These are phyloP conservation scores for Edaphochlamys debaryana DNA, from an alignment of 139 green algal species.

Conservation along the genomic window DNA sequence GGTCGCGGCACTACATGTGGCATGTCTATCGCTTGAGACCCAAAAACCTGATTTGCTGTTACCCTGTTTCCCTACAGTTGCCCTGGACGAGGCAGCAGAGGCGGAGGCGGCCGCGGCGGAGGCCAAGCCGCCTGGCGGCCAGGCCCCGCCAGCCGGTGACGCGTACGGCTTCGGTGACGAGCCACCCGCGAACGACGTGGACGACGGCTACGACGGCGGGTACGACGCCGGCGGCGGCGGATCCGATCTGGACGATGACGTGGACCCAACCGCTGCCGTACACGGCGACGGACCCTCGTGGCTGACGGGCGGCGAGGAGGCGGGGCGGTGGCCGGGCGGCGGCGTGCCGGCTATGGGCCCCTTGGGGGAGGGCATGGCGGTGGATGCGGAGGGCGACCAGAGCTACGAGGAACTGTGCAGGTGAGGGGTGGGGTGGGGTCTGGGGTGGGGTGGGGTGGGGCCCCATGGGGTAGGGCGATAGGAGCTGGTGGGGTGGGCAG, in stretches of 20 bases:
- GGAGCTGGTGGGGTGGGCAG: too few species aligned
- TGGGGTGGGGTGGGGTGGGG: too few species aligned
- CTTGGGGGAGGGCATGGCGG: neutral
- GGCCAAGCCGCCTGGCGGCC: neutral
- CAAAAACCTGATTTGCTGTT: too few species aligned
- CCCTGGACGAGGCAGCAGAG: too few species aligned
- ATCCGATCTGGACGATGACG: constrained; percentile 12
- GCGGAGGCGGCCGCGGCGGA: neutral
- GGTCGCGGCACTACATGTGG: too few species aligned
- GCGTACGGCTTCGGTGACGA: constrained; percentile 10
- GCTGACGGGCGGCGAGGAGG: neutral
- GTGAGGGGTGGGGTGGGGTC: neutral
- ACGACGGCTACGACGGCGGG: neutral
- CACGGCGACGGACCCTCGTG: too few species aligned
- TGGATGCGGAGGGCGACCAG: constrained; percentile 10
- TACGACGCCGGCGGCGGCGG: neutral
- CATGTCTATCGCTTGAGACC: too few species aligned
- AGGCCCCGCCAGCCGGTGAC: too few species aligned
- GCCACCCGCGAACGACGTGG: too few species aligned
- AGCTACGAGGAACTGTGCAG: constrained; percentile 73
- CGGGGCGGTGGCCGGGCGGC: neutral
- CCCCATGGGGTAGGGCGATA: too few species aligned
- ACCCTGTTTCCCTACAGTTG: too few species aligned
- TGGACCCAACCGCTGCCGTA: too few species aligned
- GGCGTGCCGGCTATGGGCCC: neutral